Base-by-base conservation (phyloP, 345 rosid species). In the Psidium guajava region DNA sequence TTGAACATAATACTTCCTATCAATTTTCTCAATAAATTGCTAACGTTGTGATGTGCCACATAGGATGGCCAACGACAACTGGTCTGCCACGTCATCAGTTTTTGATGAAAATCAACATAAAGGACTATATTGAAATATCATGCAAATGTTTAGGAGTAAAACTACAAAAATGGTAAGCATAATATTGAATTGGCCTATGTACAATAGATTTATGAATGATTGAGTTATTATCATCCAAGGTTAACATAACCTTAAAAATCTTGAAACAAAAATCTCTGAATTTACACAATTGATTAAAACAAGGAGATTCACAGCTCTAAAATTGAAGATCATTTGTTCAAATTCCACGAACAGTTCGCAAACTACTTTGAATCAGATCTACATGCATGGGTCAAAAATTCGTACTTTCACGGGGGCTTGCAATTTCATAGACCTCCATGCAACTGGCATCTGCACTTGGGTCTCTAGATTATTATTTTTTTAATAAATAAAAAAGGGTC, bases 41-140 rank as follows among this genome's bases (percentile, higher is more conserved):
- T 64, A 4, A 64, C 5, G 6, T 64, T 3, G 6, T 64, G 5
- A 64, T 64, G 8, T 3, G 42, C 2, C 16, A 4, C 16, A 5
- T 28, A 61, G 21, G 42, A 28, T 3, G 21, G 3, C 1, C 8
- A 28, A 18, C 0, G 1, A 15, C 14, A 20, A 61, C 9, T 28
- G 15, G 21, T 3, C 28, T 5, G 1, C 8, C 20, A 0, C 15
- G 3, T 14, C 8, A 14, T 18, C 1, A 36, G 6, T 61, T 61
- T 28, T 61, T 4, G 5, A 0, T 0, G 3, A 61, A 14, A 28
- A 15, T 6, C 28, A 8, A 61, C 16, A 2, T 0, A 1, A 61
- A 28, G 7, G 21, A 61, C 0, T 14, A 0, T 5, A 27, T 61
- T 61, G 21, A 2, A 14, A 61, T 27, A 27, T 61, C 15, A 20